These are phyloP conservation scores for Ogataea angusta DNA, from an alignment of 805 yeast species.

Conservation along the genomic window DNA sequence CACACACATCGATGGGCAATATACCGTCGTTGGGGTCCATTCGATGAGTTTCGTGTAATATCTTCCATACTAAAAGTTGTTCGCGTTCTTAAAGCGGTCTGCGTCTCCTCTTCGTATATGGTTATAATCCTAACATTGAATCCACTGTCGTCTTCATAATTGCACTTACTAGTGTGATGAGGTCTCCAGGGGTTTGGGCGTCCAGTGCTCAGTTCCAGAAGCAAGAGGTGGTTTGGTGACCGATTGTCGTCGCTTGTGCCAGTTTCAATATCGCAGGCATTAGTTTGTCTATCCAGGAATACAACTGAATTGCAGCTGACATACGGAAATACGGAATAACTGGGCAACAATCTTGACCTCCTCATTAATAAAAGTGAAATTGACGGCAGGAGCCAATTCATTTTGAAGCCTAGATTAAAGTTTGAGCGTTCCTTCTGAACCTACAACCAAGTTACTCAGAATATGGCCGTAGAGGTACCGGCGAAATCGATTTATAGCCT, in stretches of 20 bases:
- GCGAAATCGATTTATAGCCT: too few relatives aligned
- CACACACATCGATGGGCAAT: constrained; percentile 82
- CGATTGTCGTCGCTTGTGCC: constrained; percentile 34
- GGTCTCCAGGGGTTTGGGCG: constrained; percentile 38
- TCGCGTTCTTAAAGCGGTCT: constrained; percentile 73
- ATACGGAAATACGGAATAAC: constrained; percentile 58
- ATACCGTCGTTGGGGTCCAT: constrained; percentile 42
- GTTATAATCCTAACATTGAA: constrained; percentile 64
- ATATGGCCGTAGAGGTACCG: too few relatives aligned
- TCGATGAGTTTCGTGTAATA: constrained; percentile 60
- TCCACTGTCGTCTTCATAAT: constrained; percentile 54
- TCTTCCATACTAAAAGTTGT: constrained; percentile 66
- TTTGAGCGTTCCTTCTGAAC: constrained; percentile 64
- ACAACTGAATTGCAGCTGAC: constrained; percentile 73
- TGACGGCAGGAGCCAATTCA: constrained; percentile 66
- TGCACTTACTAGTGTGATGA: constrained; percentile 42
- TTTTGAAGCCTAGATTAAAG: constrained; percentile 60
- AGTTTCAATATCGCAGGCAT: constrained; percentile 58
- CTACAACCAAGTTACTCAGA: too few relatives aligned
- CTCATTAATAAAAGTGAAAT: constrained; percentile 63
- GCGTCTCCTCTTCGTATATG: constrained; percentile 54
- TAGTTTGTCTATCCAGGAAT: constrained; percentile 63
- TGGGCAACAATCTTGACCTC: constrained; percentile 70
- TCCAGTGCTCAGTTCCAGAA: constrained; percentile 63
- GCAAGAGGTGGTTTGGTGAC: constrained; percentile 36